Base-by-base conservation (phyloP, 345 rosid species). In the Gossypium arboreum region DNA sequence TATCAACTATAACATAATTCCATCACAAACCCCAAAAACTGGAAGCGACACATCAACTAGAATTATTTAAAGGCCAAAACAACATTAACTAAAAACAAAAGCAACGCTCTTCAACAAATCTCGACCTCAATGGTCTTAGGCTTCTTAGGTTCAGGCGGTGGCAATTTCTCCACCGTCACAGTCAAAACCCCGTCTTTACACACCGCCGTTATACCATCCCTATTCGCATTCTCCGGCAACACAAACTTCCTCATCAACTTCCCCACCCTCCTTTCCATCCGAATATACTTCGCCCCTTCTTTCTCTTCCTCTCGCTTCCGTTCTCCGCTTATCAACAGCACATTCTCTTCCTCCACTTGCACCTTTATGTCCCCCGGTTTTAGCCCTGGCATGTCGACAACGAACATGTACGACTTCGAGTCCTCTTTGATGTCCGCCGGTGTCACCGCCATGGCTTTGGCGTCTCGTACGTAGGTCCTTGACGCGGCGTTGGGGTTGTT, bases 141-240 rank as follows among this genome's bases (percentile, higher is more conserved):
- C 79, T 86, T 86, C 85, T 88, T 88, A 1, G 87, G 88, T 81
- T 89, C 84, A 1, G 93, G 91, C 1, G 94, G 92, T 0, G 94
- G 89, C 76, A 81, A n/a, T 73, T 88, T 88, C 81, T 81, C 73
- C 15, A 90, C 85, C 0, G 87, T 85, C 0, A 90, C 91, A 0
- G 84, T 85, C 79, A 90, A 63, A 51, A 90, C 88, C 22, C 94
- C 91, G 3, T 90, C 91, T n/a, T 78, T 81, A 59, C 86, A 88
- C 52, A 74, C 81, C 0, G 90, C 91, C 0, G 87, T 75, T 13
- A 88, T 64, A 0, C 80, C 69, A 11, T 86, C 87, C 0, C 77
- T 75, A n/a, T 87, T 81, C 0, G 90, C 91, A 79, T 88, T 90
- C 70, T 87, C 90, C 9, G 86, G 90, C 67, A 90, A 59, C 50